Percentiles rank a stretch among this genome's conserved stretches.
These are phyloP conservation scores for Penicillium sp. DNA, from an alignment of 2,329 filamentous ascomycete species.

Conservation along the genomic window DNA sequence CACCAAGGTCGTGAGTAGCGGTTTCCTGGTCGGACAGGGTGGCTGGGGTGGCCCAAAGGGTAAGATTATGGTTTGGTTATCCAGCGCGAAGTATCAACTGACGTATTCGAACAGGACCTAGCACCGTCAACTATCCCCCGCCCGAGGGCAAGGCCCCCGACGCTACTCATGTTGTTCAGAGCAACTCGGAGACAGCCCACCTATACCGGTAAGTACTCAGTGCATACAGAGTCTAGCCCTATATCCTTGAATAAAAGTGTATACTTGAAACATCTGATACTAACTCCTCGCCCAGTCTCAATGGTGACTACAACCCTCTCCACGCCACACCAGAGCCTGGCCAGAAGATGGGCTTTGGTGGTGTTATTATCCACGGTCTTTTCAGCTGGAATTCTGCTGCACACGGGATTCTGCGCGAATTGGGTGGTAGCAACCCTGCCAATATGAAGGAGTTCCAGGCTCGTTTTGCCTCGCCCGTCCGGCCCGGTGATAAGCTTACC, in stretches of 20 bases:
- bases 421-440: constrained; percentile 74
- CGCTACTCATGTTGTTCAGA: constrained; percentile 67
- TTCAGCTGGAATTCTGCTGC: constrained; percentile 81
- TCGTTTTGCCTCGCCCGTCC: constrained; percentile 80
- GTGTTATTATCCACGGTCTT: constrained; percentile 83
- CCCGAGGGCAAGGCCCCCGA: constrained; percentile 72
- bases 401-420: constrained; percentile 68
- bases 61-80: constrained; percentile 28
- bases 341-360: constrained; percentile 86
- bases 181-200: constrained; percentile 68
- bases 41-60: constrained; percentile 89
- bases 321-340: constrained; percentile 85
- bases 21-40: constrained; percentile 79
- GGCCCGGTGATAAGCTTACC: constrained; percentile 77
- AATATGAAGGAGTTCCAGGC: constrained; percentile 89
- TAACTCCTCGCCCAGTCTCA: constrained; percentile 57
- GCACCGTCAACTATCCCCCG: constrained; percentile 74
- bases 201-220: constrained; percentile 61
- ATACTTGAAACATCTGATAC: not conserved
- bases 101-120: constrained; percentile 51
- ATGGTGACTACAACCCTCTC: constrained; percentile 92
- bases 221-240: not conserved
- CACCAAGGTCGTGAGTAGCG: constrained; percentile 65
- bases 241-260: not conserved
- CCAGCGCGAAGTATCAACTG: constrained; percentile 2